Percentiles rank a stretch among this genome's conserved stretches.
These are phyloP conservation scores for Tubosaeta sp. DNA, from an alignment of 768 basidiomycete species.

Conservation along the genomic window DNA sequence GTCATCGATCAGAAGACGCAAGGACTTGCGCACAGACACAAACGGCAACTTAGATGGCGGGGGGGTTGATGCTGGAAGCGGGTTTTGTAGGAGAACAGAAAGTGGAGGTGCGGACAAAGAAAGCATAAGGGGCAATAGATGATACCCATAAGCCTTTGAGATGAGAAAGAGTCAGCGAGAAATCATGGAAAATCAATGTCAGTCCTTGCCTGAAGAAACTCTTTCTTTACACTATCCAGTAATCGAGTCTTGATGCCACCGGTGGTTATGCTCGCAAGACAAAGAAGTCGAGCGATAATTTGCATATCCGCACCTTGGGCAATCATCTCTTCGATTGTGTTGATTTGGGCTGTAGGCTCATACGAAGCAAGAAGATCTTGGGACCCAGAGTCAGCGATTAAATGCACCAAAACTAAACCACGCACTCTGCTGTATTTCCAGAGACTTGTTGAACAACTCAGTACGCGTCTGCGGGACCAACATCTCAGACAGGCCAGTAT, in stretches of 20 bases:
- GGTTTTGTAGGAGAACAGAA: slow-evolving; percentile 61
- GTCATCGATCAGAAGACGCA: slow-evolving; percentile 92
- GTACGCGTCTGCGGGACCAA: slow-evolving; percentile 80
- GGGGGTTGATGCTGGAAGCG: slow-evolving; percentile 50
- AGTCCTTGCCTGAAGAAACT: slow-evolving; percentile 70
- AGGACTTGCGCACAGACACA: slow-evolving; percentile 66
- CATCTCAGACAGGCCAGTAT: slow-evolving; percentile 92
- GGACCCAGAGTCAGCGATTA: slow-evolving; percentile 6
- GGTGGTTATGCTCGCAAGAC: slow-evolving; percentile 77
- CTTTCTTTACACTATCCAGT: slow-evolving; percentile 86
- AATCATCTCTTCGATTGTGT: slow-evolving; percentile 88
- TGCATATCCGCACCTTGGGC: slow-evolving; percentile 82
- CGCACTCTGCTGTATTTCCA: slow-evolving; percentile 96
- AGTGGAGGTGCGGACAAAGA: slow-evolving; percentile 65
- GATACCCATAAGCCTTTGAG: slow-evolving; percentile 69
- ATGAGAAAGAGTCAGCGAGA: slow-evolving; percentile 3
- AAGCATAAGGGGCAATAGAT: slow-evolving; percentile 62
- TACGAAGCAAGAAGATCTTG: slow-evolving; percentile 93
- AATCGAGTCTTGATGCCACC: slow-evolving; percentile 86
- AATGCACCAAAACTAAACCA: not conserved
- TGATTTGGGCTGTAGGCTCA: slow-evolving; percentile 72
- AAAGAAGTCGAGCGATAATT: slow-evolving; percentile 72
- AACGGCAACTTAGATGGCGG: slow-evolving; percentile 65
- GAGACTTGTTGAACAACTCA: slow-evolving; percentile 83
- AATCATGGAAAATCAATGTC: not conserved